phyloP scores from a whole-genome alignment of 2,329 filamentous ascomycete genomes.

The Penicillium carneum region DNA sequence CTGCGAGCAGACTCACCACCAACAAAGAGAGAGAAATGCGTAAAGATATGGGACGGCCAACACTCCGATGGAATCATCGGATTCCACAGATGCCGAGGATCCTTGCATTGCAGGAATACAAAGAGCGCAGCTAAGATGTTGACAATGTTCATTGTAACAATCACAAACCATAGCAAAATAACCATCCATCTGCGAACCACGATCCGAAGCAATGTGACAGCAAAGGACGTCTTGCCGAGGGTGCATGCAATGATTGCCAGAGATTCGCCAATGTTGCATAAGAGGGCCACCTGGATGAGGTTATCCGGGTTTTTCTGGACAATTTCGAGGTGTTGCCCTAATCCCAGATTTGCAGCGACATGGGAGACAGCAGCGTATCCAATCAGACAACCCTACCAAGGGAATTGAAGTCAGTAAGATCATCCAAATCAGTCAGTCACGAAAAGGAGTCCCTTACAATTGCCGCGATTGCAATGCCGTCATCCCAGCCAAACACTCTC shows the following conservation, averaged over 20 bases:
- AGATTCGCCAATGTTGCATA: conserved; percentile 40
- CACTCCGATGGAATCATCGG: conserved; percentile 31
- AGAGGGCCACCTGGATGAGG: conserved; percentile 27
- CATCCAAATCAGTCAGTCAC: neutral
- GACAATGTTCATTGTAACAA: conserved; percentile 39
- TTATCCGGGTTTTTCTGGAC: conserved; percentile 23
- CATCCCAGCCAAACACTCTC: conserved; percentile 32
- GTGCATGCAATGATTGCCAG: conserved; percentile 53
- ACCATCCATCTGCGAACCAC: conserved; percentile 47
- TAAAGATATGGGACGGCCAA: conserved; percentile 32
- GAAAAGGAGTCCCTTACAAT: conserved; percentile 14
- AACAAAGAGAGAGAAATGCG: conserved; percentile 33
- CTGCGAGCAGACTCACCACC: conserved; percentile 24
- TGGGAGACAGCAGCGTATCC: conserved; percentile 31
- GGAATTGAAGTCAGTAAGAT: neutral
- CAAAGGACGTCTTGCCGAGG: conserved; percentile 51
- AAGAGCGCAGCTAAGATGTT: conserved; percentile 33
- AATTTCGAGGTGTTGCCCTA: conserved; percentile 25
- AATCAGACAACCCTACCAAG: conserved; percentile 20
- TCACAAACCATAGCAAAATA: conserved; percentile 45
- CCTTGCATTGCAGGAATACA: conserved; percentile 33
- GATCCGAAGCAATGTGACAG: conserved; percentile 50
- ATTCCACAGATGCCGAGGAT: conserved; percentile 35
- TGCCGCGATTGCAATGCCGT: conserved; percentile 28
- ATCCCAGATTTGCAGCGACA: conserved; percentile 23